phyloP scores from a whole-genome alignment of 2,329 filamentous ascomycete species.

The Ambrosiella cleistominuta region DNA sequence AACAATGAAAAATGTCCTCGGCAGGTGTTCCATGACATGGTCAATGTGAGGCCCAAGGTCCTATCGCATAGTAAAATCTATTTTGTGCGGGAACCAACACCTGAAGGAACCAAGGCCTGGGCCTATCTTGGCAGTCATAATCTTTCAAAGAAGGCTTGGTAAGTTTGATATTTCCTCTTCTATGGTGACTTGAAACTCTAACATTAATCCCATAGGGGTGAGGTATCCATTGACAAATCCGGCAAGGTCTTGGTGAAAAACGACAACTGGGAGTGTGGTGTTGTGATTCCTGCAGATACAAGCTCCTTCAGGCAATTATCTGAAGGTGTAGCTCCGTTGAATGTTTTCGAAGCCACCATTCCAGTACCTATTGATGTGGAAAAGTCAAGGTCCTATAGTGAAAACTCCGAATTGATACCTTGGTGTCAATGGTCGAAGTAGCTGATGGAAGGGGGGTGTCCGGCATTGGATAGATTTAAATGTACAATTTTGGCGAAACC shows the following conservation, averaged over 20 bases:
- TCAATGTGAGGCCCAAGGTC: slow-evolving; percentile 51
- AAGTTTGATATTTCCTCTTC: slow-evolving; percentile 21
- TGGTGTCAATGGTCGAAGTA: slow-evolving; percentile 5
- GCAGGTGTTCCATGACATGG: slow-evolving; percentile 54
- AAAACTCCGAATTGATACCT: slow-evolving; percentile 1
- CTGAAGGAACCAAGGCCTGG: slow-evolving; percentile 36
- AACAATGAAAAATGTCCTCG: slow-evolving; percentile 51
- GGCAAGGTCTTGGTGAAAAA: slow-evolving; percentile 62
- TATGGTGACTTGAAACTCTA: background rate
- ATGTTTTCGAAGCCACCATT: slow-evolving; percentile 3
- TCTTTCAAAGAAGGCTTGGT: slow-evolving; percentile 85
- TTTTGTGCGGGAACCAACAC: slow-evolving; percentile 24
- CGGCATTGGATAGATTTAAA: too few species aligned
- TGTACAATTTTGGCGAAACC: too few species aligned
- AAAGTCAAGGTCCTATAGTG: background rate
- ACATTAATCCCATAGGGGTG: slow-evolving; percentile 43
- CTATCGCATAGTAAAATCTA: slow-evolving; percentile 79
- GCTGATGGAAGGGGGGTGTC: background rate
- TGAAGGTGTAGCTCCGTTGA: slow-evolving; percentile 6
- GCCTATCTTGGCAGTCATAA: slow-evolving; percentile 84
- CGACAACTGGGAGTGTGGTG: slow-evolving; percentile 92
- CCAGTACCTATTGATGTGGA: slow-evolving; percentile 8
- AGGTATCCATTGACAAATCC: slow-evolving; percentile 49
- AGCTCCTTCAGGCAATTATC: background rate
- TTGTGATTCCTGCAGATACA: slow-evolving; percentile 45